Evolutionary conservation across 306 rosid genomes (phyloP), one percentile per base, ranked within the genome.

Genomic region (Parietaria judaica): DNA sequence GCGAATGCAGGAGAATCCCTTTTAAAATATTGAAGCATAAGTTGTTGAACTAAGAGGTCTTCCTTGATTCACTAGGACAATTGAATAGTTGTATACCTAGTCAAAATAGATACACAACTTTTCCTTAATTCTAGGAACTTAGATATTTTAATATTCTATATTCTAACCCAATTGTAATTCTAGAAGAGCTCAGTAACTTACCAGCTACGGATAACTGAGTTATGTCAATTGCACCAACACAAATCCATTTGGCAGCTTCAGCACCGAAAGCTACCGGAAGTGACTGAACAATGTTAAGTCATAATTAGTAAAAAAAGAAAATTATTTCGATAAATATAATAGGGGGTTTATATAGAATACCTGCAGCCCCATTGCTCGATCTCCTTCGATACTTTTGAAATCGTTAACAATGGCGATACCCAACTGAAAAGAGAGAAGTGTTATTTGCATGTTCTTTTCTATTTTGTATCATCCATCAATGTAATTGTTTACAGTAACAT

Each of bases 371-470:
- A 88, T 17, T 65, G 95, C 99, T 82, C 94, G 86, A 74, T 94
- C 99, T 60, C 99, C 99, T 76, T 94, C 97, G 41, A 94, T 23
- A 68, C 99, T 94, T 84, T 94, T 94, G 75, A 94, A 94, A 79
- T 94, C 99, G 64, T 94, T 94, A 61, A 94, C 99, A 71, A 94
- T 88, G 70, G 91, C 97, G 71, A 94, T 88, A 54, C 99, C 99
- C 78, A 88, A 78, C 99, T 94, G 80, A 44, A 76, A 77, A 8
- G 46, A 41, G 53, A 49, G 13, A 49, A 4, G 53, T 49, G 9
- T 41, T 8, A 5, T 41, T 41, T 41, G 53, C 53, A 13, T 7
- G 50, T 46, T 46, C 50, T 23, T 23, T 23, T 23, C 31, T 23
- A 23, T 23, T 23, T 0, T 23, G 41, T 63, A 64, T 23, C 66